These are phyloP conservation scores for Colletotrichum musicola DNA, from an alignment of 2,329 filamentous ascomycete species.

Conservation along the genomic window DNA sequence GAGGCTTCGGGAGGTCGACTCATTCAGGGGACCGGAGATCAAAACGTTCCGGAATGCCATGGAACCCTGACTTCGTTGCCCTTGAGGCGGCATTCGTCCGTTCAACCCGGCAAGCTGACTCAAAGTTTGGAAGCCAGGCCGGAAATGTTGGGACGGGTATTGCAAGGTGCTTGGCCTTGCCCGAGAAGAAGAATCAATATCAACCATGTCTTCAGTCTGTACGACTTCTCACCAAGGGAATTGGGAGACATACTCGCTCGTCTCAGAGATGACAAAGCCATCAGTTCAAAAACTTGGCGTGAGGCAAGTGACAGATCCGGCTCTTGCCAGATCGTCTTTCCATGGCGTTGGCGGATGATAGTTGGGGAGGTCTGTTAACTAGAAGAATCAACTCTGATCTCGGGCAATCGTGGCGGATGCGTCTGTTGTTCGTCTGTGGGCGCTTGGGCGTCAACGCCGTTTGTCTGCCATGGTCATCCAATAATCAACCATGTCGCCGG, in stretches of 20 bases:
- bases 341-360: not conserved
- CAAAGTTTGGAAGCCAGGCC: not conserved
- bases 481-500: constrained; percentile 1
- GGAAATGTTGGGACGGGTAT: constrained; percentile 9
- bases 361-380: not conserved
- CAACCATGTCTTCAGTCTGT: no score
- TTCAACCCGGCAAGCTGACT: constrained; percentile 31
- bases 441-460: not conserved
- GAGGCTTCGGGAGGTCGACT: constrained; percentile 3
- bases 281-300: no score
- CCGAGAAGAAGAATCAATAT: no score
- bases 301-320: not conserved
- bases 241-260: no score
- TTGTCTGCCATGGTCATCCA: constrained; percentile 12
- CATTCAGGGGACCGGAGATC: constrained; percentile 18
- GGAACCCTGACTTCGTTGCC: constrained; percentile 12
- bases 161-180: not conserved
- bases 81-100: constrained; percentile 15
- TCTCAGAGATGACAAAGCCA: no score
- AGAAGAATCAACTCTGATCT: no score
- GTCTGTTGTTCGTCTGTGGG: not conserved
- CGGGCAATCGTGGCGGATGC: no score
- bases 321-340: not conserved
- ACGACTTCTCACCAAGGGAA: no score
- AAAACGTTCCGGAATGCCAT: constrained; percentile 37